Evolutionary conservation across 306 rosid species (phyloP), one percentile per base, ranked within the genome.

Genomic region (Corylus avellana): DNA sequence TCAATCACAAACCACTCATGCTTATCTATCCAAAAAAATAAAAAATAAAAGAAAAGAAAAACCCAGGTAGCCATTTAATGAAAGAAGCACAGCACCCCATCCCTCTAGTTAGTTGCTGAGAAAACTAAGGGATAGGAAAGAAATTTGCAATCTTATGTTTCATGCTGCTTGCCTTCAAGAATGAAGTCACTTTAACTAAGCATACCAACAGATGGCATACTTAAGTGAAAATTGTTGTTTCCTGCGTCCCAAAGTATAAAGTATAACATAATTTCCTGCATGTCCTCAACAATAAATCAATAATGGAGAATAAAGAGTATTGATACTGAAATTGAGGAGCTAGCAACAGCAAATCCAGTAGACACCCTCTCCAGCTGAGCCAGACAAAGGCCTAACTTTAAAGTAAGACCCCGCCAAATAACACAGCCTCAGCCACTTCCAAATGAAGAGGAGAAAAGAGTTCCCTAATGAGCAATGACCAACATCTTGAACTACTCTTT

Each of bases 1-100:
- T 79, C 64, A 75, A 75, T 83, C 80, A 80, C 87, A 82, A 75
- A 81, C 50, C 25, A 55, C 77, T 70, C 83, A 83, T 61, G 75
- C 67, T 79, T 73, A 49, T 29, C 27, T 3, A 49, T 49, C 53
- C 53, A 11, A 8, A 11, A 11, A 48, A 48, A 8, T 16, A 77
- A 74, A 69, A 46, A 71, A 62, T 77, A 58, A 39, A 35, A 59
- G 67, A 17, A 71, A 49, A 81, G 54, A 32, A 35, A 61, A 72
- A 35, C 13, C 78, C 62, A 55, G 50, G 75, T 2, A 74, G 20
- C 17, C 80, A 80, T 71, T 62, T 62, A 58, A 29, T 20, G 69
- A 79, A 79, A 25, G 27, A 46, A 22, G 47, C 29, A n/a, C 55
- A 58, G 51, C 63, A 64, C 32, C 55, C 32, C 55, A 72, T 55